These are phyloP conservation scores for Sindora glabra DNA, from an alignment of 306 rosid species.

Conservation along the genomic window DNA sequence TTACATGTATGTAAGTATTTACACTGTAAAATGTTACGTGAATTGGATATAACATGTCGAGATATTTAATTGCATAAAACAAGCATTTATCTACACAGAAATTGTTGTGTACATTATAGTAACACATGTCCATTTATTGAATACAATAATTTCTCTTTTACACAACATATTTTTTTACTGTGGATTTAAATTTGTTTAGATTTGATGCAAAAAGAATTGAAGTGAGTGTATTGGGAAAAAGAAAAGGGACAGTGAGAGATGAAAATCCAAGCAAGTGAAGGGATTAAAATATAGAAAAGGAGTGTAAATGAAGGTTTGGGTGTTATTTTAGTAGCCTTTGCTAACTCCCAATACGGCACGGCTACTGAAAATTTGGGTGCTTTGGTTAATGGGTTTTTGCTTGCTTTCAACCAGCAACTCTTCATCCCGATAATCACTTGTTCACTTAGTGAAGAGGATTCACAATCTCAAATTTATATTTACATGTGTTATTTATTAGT, in stretches of 20 bases:
- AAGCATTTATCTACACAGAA: no score
- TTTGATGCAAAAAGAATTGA: neutral
- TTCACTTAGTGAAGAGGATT: neutral
- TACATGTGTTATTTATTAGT: no score
- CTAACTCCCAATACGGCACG: constrained; percentile 86
- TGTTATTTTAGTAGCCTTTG: constrained; percentile 7
- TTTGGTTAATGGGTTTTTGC: constrained; percentile 34
- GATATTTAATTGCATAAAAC: no score
- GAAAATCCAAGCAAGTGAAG: neutral
- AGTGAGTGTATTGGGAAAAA: constrained; percentile 25
- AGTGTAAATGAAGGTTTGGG: constrained; percentile 50
- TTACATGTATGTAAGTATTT: no score
- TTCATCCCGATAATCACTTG: constrained; percentile 37
- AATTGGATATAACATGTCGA: no score
- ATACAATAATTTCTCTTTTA: no score
- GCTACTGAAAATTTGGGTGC: constrained; percentile 47
- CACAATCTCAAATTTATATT: neutral
- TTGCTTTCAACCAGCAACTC: constrained; percentile 31
- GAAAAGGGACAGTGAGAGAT: constrained; percentile 5
- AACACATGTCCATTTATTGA: no score
- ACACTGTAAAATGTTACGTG: no score
- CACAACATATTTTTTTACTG: no score
- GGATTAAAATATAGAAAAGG: constrained; percentile 21
- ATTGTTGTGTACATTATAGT: no score
- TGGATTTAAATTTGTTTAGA: no score